Base-by-base conservation (phyloP, 768 basidiomycete species). In the Coprinellus micaceus region DNA sequence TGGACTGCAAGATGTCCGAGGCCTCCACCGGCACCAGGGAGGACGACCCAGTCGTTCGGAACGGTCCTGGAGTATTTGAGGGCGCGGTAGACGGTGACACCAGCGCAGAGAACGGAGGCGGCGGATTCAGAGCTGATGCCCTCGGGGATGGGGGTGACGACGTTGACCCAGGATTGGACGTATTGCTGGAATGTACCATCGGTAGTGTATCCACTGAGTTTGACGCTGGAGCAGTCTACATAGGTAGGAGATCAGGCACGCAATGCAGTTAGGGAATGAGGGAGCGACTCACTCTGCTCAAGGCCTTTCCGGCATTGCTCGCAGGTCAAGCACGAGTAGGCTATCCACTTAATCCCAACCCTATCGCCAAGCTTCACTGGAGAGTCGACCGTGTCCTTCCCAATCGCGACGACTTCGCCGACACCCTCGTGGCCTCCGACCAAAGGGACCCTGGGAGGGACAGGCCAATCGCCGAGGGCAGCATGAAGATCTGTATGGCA, bases 401-500 rank as follows among this genome's bases (percentile, higher is more conserved):
- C 91, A 62, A 94, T 89, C 24, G 91, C 92, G 40, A 94, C 86
- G 53, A 96, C 72, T 41, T 77, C 73, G 17, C 93, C 91, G 12
- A 91, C 89, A 60, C 91, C 92, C 71, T 93, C 88, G 66, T 94
- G 92, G 0, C 93, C 90, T 15, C 89, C 89, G 55, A 92, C 81
- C 47, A 91, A 81, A 0, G 87, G 88, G 1, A 76, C 75, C 52
- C 75, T 81, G 30, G 82, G 76, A n/a, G 77, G 69, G 10, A 89
- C 56, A 0, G 93, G 93, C 94, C 94, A 94, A 66, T 94, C 93
- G 43, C 81, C 83, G 37, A 80, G 70, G 36, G 81, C 82, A 25
- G 86, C 86, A 63, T 93, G 91, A 13, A 91, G 78, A 64, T 93
- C 91, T 2, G 88, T 89, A 66, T 92, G 90, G 71, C 91, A 93